Base-by-base conservation (phyloP, 768 basidiomycete genomes). In the Russula abietina region DNA sequence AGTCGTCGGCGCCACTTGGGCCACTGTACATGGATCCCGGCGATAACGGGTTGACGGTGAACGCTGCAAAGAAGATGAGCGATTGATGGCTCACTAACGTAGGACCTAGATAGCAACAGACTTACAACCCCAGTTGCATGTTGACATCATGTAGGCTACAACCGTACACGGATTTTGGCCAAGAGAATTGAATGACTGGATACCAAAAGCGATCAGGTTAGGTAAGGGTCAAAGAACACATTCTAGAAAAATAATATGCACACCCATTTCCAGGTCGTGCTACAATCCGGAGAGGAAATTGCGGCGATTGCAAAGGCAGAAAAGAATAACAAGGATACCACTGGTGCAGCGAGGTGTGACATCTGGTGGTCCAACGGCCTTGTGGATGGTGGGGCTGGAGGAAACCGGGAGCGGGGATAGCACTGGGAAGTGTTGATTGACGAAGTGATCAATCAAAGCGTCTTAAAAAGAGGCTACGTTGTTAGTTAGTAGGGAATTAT, bases 141-240 rank as follows among this genome's bases (percentile, higher is more conserved):
- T 60, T 4, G 50, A 14, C 39, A 43, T 30, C 32, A 60, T 1
- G 33, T 54, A 53, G 2, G 43, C 59, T 14, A 32, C 52, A 33
- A 60, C 43, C 22, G 2, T n/a, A 48, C 59, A 60, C 24, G 43
- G 9, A 54, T 46, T 33, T 46, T 60, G 52, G n/a, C 32, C 32
- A 9, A 60, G 22, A 26, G 30, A 14, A 26, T 60, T 60, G 41
- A 53, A 53, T 3, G 32, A 33, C 51, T 52, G 4, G 30, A 51
- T 24, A 19, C 36, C 19, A 46, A 46, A 22, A 11, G 45, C 22
- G n/a, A 45, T 45, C 19, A 22, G 43, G n/a, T 45, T 22, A 46
- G 45, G 11, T 46, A 22, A 46, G 9, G 19, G 43, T 10, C n/a
- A 22, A n/a, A 22, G 0, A 45, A 22, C 4, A 10, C 9, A 22